Evolutionary conservation across 1,284 basidiomycete species (phyloP).

Genomic region (Pseudozyma tsukubaensis): DNA sequence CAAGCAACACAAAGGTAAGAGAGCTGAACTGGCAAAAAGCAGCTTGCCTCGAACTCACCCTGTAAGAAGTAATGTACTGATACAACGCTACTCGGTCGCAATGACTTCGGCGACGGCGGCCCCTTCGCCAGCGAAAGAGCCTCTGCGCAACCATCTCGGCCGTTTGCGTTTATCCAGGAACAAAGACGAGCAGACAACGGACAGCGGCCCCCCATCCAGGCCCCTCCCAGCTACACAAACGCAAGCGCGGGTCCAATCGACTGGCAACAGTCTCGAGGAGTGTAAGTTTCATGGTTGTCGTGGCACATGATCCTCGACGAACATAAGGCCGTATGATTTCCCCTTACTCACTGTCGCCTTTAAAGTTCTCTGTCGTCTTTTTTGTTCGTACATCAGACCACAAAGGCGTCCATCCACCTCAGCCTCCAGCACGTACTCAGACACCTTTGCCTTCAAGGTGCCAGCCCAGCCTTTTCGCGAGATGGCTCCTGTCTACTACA

Average conservation of each 20-base stretch:
- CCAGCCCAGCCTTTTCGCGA: slow-evolving; percentile 15
- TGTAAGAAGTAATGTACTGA: too few species aligned
- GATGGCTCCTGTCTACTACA: slow-evolving; percentile 4
- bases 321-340: background rate
- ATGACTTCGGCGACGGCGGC: background rate
- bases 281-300: too few species aligned
- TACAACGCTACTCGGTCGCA: background rate
- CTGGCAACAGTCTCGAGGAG: too few species aligned
- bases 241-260: too few species aligned
- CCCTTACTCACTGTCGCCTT: too few species aligned
- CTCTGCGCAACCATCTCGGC: slow-evolving; percentile 1
- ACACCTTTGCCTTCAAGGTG: slow-evolving; percentile 32
- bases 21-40: too few species aligned
- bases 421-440: slow-evolving; percentile 28
- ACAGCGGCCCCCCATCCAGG: too few species aligned
- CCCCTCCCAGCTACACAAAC: too few species aligned
- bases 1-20: too few species aligned
- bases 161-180: background rate
- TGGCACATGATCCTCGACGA: too few species aligned
- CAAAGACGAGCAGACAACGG: too few species aligned
- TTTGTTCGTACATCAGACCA: background rate
- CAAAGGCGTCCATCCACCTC: slow-evolving; percentile 15
- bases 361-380: background rate
- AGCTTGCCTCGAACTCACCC: too few species aligned
- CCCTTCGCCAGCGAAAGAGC: background rate